Conservation (phyloP, 1,284 basidiomycete genomes). For the Rhodotorula mucilaginosa region DNA sequence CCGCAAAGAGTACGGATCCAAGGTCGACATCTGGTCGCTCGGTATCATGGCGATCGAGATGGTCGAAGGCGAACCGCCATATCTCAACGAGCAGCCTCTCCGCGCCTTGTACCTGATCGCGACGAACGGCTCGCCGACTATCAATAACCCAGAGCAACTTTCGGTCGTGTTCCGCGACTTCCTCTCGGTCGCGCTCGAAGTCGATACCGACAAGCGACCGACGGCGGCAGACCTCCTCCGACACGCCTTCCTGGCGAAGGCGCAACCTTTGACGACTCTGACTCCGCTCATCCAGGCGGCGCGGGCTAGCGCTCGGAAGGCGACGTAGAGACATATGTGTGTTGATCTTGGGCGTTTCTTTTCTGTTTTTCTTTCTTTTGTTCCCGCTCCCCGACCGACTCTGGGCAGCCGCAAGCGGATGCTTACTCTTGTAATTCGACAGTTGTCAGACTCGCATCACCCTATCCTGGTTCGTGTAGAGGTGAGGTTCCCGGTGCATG, state of each 20-base stretch:
- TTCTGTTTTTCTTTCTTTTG: too few relatives aligned
- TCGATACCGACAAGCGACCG: constrained; percentile 89
- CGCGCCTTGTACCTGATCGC: constrained; percentile 81
- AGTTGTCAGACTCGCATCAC: too few relatives aligned
- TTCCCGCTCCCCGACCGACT: too few relatives aligned
- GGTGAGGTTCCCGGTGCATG: too few relatives aligned
- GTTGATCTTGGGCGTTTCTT: too few relatives aligned
- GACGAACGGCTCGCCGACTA: constrained; percentile 95
- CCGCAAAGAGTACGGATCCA: constrained; percentile 96
- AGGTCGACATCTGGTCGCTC: constrained; percentile 97
- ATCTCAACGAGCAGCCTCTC: constrained; percentile 69
- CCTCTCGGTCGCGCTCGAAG: constrained; percentile 82
- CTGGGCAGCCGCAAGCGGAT: too few relatives aligned
- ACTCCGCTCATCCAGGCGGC: constrained; percentile 91
- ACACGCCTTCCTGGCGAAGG: constrained; percentile 45
- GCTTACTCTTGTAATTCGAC: too few relatives aligned
- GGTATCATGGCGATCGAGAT: constrained; percentile 99
- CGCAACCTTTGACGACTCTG: constrained; percentile 74
- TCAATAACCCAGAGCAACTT: constrained; percentile 90
- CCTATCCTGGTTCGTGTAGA: too few relatives aligned
- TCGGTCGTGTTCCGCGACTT: constrained; percentile 87
- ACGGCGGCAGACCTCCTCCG: constrained; percentile 77
- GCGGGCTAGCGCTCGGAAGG: constrained; percentile 47
- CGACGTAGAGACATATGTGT: constrained; percentile 4
- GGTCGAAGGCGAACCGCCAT: constrained; percentile 98